Base-by-base conservation (phyloP, 306 rosid species). In the Quercus cerris region DNA sequence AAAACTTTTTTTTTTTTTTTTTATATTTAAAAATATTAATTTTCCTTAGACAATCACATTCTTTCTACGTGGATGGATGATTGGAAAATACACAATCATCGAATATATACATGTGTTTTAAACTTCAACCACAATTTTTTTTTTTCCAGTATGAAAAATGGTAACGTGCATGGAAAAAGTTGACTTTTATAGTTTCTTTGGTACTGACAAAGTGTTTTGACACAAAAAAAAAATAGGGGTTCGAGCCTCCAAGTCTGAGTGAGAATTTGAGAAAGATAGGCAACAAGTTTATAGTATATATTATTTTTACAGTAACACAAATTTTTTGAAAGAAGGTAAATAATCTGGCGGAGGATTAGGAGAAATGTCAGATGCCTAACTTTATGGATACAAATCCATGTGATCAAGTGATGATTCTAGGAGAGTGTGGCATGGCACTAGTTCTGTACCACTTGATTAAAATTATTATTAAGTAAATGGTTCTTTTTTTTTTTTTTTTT, bases 301-400 rank as follows among this genome's bases (percentile, higher is more conserved):
- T 38, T 41, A 41, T 8, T 41, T 41, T 41, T 41, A 41, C 46
- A 41, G 46, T 41, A 8, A 41, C 46, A 41, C 46, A 41, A 41
- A 41, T 41, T 25, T 54, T 75, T 67, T 75, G 67, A 31, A 51
- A 78, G 78, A 55, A 59, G 70, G 61, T 74, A 75, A 75, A 68
- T 35, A 78, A 82, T 59, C 41, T 67, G 77, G 80, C 82, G 75
- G 52, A 30, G 70, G 85, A 77, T 82, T 85, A 59, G 81, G 81
- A 84, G 84, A 78, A 80, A 70, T 83, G 76, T 75, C 80, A 70
- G 85, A 31, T 89, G 92, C 88, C 85, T 78, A 31, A 75, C 89
- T 89, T 91, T 89, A 81, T 77, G 89, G 82, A 28, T 80, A 88
- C 93, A 89, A n/a, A 27, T 76, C 56, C 97, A 88, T 89, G 89